Base-by-base conservation (phyloP, 805 yeast species). In the Spathaspora arborariae region DNA sequence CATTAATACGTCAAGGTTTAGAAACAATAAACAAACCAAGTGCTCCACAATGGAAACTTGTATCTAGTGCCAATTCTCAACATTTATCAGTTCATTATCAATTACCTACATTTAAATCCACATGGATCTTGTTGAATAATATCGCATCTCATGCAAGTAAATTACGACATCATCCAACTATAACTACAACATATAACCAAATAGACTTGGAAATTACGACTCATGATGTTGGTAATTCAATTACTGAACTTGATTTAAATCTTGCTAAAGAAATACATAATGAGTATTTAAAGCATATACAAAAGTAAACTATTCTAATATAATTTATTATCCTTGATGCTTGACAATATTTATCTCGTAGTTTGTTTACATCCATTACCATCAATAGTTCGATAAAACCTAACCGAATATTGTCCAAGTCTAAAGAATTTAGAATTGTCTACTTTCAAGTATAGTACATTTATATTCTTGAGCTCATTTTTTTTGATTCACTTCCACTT, bases 61-160 rank as follows among this genome's bases (percentile, higher is more conserved):
- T 39, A 9, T 11, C 20, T 10, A 16, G 13, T 19, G 18, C 27
- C 3, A 33, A 16, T 16, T 11, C 38, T 4, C 38, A 39, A 43
- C 33, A 41, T 15, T 15, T 20, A 20, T 24, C 51, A 20, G 48
- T 42, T 18, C 43, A 46, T 8, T 51, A 71, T 52, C 62, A 59
- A 21, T 74, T 30, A 6, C 18, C 35, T 6, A 30, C 35, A 30
- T 86, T 76, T 57, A 81, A 80, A 49, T 74, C 74, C 37, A 82
- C 92, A 0, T 84, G 91, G 89, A 67, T 78, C 8, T 84, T 84
- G 55, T 62, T 86, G 16, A 81, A 78, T 21, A 71, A 73, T 40
- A 74, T 85, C 1, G 76, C 88, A 1, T 61, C 77, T 64, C 64
- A 80, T 44, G 74, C 86, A 24, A 10, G 11, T 24, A 24, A 24